Base-by-base conservation (phyloP, 2,329 filamentous ascomycete species). In the Metarhizium sp. region DNA sequence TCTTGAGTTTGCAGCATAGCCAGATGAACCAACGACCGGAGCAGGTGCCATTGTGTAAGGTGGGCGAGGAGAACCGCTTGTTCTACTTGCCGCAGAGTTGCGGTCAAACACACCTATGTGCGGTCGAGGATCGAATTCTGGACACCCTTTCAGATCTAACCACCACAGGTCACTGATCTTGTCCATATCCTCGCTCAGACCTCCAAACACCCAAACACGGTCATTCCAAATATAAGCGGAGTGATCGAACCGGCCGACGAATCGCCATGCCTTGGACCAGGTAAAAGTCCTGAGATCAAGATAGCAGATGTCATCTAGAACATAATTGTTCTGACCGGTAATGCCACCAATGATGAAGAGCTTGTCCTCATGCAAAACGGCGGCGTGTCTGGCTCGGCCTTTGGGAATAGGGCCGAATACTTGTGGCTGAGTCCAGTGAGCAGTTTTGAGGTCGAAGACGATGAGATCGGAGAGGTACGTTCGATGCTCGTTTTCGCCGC, bases 251-350 rank as follows among this genome's bases (percentile, higher is more conserved):
- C 94, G 84, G 51, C 89, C 86, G 30, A 96, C 92, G 67, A 99
- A 99, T 58, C 87, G 88, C 94, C 94, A 99, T 45, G 90, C 86
- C 56, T 90, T 85, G 55, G 92, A 97, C 94, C 94, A 99, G 0
- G 92, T 96, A 78, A 90, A 96, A 2, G 94, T 97, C 75, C 95
- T 96, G 50, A 99, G 77, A 67, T 99, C 94, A 51, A 99, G 81
- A 66, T 95, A 99, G 74, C 91, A 96, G 52, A 99, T 90, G 67
- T 99, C 94, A 68, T 97, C 92, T 51, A 97, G 78, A 29, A 97
- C 92, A 63, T 90, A 86, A 66, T 90, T 96, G 61, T 94, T 91
- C 61, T 92, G 88, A 2, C 92, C 92, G 5, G 91, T 95, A 63
- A 97, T 90, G n/a, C 94, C 94, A 55, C 94, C 94, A 57, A 95